Base-by-base conservation (phyloP, 2,329 filamentous ascomycete genomes). In the Aspergillus sojae region DNA sequence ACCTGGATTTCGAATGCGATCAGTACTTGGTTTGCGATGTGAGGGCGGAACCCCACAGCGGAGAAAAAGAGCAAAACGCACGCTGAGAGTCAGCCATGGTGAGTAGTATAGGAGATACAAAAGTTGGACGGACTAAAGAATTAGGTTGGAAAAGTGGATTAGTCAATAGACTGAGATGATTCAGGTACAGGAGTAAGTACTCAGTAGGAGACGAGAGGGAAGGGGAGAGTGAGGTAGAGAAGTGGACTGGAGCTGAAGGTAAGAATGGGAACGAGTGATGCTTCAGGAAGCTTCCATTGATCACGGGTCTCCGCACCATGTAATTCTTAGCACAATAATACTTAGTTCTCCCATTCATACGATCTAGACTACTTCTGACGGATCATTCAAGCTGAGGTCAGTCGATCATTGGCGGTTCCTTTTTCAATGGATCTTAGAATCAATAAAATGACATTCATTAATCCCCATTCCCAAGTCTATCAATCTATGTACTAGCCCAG, bases 201-300 rank as follows among this genome's bases (percentile, higher is more conserved):
- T 46, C 48, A 23, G 59, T 50, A 21, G 30, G 39, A 57, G 45
- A 60, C 41, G 26, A 26, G 45, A 54, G 67, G 46, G 30, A 43
- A 50, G 58, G 55, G 57, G 53, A 10, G 58, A 52, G 56, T 59
- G 62, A 53, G 46, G 34, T 60, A 60, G 30, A 50, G 57, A 61
- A n/a, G 43, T 46, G 55, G 46, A 34, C 30, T 41, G 43, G 52
- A 23, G 54, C 28, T 58, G 30, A 64, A 5, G 56, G 45, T 60
- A 45, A 57, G n/a, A 62, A 21, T 53, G 58, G 60, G 26, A 56
- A 54, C 63, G 58, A 57, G 16, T 39, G 63, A 68, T 66, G 67
- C 70, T 79, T 79, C 77, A 78, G 65, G 77, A 79, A 79, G 75
- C 72, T 79, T 79, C 77, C 76, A 79, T 77, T 23, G 52, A 55